Percentiles rank a stretch among this genome's conserved stretches.
phyloP scores from a whole-genome alignment of 1,284 basidiomycete genomes.

The Mycena sp. region DNA sequence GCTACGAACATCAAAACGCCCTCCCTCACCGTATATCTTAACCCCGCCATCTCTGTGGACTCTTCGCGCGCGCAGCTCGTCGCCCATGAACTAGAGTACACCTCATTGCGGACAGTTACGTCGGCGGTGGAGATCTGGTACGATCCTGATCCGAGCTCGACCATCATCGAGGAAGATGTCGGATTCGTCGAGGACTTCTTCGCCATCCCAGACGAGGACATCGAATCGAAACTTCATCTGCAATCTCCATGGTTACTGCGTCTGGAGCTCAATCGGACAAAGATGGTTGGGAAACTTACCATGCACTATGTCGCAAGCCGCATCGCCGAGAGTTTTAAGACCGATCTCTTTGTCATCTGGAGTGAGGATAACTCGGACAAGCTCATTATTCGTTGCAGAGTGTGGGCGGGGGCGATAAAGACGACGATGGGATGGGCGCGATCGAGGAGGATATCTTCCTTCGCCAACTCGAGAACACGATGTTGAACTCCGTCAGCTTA shows the following conservation, averaged over 20 bases:
- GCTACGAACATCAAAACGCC: conserved; percentile 99
- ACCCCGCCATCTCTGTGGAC: conserved; percentile 74
- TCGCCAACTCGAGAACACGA: conserved; percentile 94
- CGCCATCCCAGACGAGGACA: conserved; percentile 97
- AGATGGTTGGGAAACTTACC: conserved; percentile 97
- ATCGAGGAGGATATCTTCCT: conserved; percentile 97
- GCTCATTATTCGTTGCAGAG: conserved; percentile 96
- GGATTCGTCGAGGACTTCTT: conserved; percentile 99
- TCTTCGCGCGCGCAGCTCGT: conserved; percentile 83
- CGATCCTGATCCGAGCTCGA: conserved; percentile 92
- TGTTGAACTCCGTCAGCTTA: conserved; percentile 95
- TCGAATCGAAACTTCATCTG: conserved; percentile 89
- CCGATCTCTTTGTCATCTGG: conserved; percentile 98
- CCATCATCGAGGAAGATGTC: conserved; percentile 95
- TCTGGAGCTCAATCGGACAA: conserved; percentile 95
- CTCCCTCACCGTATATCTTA: conserved; percentile 90
- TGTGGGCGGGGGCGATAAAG: conserved; percentile 91
- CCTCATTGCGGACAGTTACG: conserved; percentile 94
- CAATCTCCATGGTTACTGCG: conserved; percentile 98
- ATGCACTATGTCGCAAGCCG: conserved; percentile 97
- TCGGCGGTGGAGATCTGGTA: conserved; percentile 98
- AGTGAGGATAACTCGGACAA: conserved; percentile 99
- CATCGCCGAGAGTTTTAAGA: conserved; percentile 95
- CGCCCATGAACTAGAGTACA: conserved; percentile 93
- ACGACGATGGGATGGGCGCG: conserved; percentile 79